phyloP scores from a whole-genome alignment of 805 yeast species.

The Sugiyamaella marilandica region DNA sequence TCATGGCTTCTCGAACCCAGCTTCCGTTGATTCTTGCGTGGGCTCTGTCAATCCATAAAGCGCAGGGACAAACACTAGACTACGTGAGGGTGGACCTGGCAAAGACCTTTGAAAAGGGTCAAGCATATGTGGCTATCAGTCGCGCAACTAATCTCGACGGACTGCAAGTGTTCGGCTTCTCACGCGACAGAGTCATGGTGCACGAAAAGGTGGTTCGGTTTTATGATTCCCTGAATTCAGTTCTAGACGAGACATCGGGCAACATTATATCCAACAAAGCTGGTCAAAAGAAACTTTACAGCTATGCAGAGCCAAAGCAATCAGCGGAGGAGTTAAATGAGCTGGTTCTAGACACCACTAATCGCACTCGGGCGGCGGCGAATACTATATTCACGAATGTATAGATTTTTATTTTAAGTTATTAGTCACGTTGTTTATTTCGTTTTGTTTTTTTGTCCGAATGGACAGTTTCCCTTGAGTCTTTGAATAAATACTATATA shows the following conservation, averaged over 20 bases:
- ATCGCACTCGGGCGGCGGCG: not conserved
- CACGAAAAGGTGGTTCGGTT: slow-evolving; percentile 68
- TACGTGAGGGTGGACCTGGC: slow-evolving; percentile 72
- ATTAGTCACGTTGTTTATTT: too few relatives aligned
- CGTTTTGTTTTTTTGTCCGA: too few relatives aligned
- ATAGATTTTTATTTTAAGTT: not conserved
- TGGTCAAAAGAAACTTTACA: not conserved
- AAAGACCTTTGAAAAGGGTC: slow-evolving; percentile 82
- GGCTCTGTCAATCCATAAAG: slow-evolving; percentile 93
- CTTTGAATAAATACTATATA: not conserved
- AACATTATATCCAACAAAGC: not conserved
- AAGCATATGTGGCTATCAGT: slow-evolving; percentile 91
- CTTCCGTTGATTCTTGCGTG: slow-evolving; percentile 90
- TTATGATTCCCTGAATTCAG: slow-evolving; percentile 44
- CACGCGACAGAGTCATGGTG: slow-evolving; percentile 56
- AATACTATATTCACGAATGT: not conserved
- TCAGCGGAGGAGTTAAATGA: not conserved
- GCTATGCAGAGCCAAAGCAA: slow-evolving; percentile 6
- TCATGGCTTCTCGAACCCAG: slow-evolving; percentile 70
- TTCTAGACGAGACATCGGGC: slow-evolving; percentile 10
- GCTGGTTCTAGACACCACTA: not conserved
- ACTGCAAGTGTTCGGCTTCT: slow-evolving; percentile 73
- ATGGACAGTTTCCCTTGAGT: too few relatives aligned
- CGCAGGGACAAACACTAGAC: slow-evolving; percentile 88
- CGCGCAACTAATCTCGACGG: slow-evolving; percentile 84